phyloP scores from a whole-genome alignment of 768 basidiomycete genomes.

The Rhodotorula babjevae region DNA sequence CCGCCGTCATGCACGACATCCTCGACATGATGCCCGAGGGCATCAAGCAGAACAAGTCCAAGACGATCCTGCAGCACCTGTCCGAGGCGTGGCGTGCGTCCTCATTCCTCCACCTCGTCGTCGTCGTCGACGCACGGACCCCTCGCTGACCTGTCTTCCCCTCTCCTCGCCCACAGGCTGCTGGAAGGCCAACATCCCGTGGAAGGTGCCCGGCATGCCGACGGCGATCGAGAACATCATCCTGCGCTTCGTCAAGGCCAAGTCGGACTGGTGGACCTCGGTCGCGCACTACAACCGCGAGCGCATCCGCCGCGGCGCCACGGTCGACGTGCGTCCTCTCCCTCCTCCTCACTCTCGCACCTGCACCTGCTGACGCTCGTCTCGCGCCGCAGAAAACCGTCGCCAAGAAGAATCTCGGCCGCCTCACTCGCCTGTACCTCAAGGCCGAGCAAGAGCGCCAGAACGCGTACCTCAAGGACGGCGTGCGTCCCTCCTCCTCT shows the following conservation, averaged over 20 bases:
- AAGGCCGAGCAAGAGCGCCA: constrained; percentile 99
- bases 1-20: constrained; percentile 99
- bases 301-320: constrained; percentile 92
- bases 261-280: constrained; percentile 99
- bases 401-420: constrained; percentile 97
- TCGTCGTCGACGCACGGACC: background rate
- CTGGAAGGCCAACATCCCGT: constrained; percentile 68
- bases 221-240: constrained; percentile 99
- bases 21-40: constrained; percentile 99
- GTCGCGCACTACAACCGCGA: constrained; percentile 98
- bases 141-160: background rate
- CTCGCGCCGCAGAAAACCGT: constrained; percentile 65
- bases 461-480: constrained; percentile 97
- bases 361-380: background rate
- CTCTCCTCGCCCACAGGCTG: background rate
- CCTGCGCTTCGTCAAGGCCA: constrained; percentile 95
- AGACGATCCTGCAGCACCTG: constrained; percentile 95
- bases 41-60: constrained; percentile 99
- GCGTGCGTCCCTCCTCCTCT: constrained; percentile 45
- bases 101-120: background rate
- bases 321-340: constrained; percentile 59
- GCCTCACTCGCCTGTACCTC: constrained; percentile 91
- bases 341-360: background rate
- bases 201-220: constrained; percentile 99
- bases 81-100: constrained; percentile 94